These are phyloP conservation scores for Xylaria sp. DNA, from an alignment of 2,329 filamentous ascomycete species.

Conservation along the genomic window DNA sequence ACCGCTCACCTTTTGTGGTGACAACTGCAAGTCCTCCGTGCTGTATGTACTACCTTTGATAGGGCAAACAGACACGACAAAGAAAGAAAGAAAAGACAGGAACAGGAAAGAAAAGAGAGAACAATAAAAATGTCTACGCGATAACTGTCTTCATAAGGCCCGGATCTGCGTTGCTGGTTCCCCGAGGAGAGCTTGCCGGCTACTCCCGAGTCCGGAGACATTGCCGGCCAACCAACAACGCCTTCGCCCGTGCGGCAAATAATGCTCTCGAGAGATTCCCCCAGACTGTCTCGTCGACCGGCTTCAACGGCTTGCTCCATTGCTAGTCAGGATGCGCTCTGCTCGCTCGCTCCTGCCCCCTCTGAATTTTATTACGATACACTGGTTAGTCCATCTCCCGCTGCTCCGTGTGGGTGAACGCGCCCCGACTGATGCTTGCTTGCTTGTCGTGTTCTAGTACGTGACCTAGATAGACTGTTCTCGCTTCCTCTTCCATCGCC, in stretches of 20 bases:
- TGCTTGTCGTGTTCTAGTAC: slow-evolving; percentile 17
- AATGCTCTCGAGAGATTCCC: neutral
- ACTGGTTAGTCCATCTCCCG: slow-evolving; percentile 53
- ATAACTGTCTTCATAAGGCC: neutral
- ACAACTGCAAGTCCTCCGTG: no score
- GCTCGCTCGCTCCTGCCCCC: slow-evolving; percentile 52
- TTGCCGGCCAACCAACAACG: neutral
- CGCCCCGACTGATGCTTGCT: slow-evolving; percentile 8
- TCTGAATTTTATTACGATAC: slow-evolving; percentile 71
- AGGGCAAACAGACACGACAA: slow-evolving; percentile 10
- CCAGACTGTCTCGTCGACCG: neutral
- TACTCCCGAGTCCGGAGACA: neutral
- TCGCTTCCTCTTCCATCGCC: slow-evolving; percentile 5
- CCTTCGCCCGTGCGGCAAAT: neutral
- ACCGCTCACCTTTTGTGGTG: no score
- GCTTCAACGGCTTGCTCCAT: slow-evolving; percentile 1
- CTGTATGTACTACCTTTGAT: no score
- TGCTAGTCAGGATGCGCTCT: slow-evolving; percentile 37
- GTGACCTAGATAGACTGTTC: slow-evolving; percentile 11
- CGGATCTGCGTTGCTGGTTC: neutral
- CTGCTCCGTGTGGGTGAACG: neutral
- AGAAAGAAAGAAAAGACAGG: no score
- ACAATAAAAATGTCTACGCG: neutral
- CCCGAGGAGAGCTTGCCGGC: neutral
- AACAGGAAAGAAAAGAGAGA: neutral